These are phyloP conservation scores for Petrea volubilis DNA, from an alignment of 257 asterid species.

Conservation along the genomic window DNA sequence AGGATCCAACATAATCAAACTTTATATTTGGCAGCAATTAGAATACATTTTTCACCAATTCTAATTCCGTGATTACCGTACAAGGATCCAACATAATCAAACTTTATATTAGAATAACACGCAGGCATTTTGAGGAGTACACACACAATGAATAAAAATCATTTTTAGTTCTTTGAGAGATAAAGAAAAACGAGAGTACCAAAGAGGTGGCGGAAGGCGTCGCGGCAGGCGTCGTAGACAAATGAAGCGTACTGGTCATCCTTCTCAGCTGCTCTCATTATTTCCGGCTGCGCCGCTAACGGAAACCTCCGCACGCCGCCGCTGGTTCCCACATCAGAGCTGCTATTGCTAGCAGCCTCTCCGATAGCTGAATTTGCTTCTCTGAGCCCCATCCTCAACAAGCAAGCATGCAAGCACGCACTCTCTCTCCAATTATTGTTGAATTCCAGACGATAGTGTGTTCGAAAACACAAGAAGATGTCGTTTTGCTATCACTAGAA, in stretches of 20 bases:
- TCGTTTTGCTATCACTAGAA: background rate
- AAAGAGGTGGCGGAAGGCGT: constrained; percentile 96
- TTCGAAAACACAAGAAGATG: background rate
- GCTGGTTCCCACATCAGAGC: constrained; percentile 43
- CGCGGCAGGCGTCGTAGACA: constrained; percentile 96
- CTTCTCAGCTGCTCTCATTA: constrained; percentile 99
- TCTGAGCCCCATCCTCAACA: constrained; percentile 34
- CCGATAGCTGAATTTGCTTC: constrained; percentile 35
- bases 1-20: background rate
- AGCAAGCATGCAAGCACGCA: background rate
- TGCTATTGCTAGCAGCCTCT: constrained; percentile 36
- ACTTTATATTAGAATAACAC: background rate
- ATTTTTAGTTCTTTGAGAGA: background rate
- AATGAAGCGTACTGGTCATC: constrained; percentile 97
- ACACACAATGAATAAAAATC: background rate
- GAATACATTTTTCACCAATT: background rate
- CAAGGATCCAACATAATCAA: background rate
- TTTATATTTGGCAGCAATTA: background rate
- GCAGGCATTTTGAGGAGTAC: background rate
- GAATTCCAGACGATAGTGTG: constrained; percentile 13
- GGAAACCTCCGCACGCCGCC: constrained; percentile 59
- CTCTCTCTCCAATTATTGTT: background rate
- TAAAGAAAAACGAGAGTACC: constrained; percentile 36
- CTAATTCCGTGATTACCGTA: background rate
- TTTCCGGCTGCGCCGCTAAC: constrained; percentile 91